A percentile compares a stretch with the other conserved stretches of the same genome.
phyloP scores from a whole-genome alignment of 2,329 filamentous ascomycete genomes.

The Talaromyces sp. region DNA sequence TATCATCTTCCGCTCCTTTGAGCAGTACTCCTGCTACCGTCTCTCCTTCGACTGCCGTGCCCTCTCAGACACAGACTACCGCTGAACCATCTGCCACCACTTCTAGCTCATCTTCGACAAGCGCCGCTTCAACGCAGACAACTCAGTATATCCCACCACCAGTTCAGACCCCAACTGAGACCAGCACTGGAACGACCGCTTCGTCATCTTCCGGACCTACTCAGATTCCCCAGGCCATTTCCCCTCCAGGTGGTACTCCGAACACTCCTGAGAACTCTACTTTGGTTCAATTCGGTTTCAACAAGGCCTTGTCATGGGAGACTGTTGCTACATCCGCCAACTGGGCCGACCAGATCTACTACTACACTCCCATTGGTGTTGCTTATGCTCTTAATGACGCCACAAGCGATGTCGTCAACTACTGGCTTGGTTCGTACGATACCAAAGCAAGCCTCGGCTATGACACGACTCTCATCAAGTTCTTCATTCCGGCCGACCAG shows the following conservation, averaged over 20 bases:
- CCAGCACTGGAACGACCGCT: conserved; percentile 33
- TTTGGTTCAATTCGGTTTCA: conserved; percentile 81
- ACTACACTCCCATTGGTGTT: conserved; percentile 69
- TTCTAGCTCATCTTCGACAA: conserved; percentile 3
- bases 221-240: conserved; percentile 70
- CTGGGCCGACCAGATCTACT: conserved; percentile 81
- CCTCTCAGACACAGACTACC: conserved; percentile 19
- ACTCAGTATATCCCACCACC: conserved; percentile 22
- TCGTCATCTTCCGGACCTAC: conserved; percentile 53
- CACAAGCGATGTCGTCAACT: conserved; percentile 59
- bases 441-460: conserved; percentile 66
- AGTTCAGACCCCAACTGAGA: conserved; percentile 22
- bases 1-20: background rate
- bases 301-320: conserved; percentile 73
- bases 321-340: conserved; percentile 71
- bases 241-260: conserved; percentile 61
- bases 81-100: background rate
- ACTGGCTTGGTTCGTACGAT: conserved; percentile 71
- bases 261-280: conserved; percentile 61
- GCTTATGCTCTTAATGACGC: conserved; percentile 56
- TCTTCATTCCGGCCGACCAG: conserved; percentile 69
- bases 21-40: background rate
- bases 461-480: conserved; percentile 75
- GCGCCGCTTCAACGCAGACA: conserved; percentile 14
- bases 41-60: background rate